A percentile compares a stretch with the other conserved stretches of the same genome.
Conservation (phyloP, 2,329 filamentous ascomycete species). For the Cladosporium sp. region DNA sequence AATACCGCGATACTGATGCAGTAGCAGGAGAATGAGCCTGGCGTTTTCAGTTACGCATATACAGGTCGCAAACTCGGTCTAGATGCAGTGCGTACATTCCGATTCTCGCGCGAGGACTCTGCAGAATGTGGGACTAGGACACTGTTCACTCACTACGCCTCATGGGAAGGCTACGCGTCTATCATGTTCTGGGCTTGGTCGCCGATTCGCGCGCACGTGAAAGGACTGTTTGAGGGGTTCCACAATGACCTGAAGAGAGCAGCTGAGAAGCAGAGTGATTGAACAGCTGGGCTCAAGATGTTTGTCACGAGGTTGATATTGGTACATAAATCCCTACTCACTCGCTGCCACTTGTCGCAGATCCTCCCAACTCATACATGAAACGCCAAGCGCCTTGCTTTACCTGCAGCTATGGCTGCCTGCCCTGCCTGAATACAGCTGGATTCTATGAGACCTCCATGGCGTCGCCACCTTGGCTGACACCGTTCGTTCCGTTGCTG, state of each 20-base stretch:
- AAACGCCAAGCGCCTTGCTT: conserved; percentile 8
- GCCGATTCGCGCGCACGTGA: background rate
- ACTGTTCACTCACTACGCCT: background rate
- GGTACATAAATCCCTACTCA: conserved; percentile 1
- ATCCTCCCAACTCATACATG: background rate
- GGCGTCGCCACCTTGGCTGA: conserved; percentile 45
- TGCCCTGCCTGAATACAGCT: background rate
- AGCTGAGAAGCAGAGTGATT: background rate
- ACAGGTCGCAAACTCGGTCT: background rate
- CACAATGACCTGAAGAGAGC: background rate
- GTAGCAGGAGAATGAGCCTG: background rate
- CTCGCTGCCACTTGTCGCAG: background rate
- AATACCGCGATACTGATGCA: background rate
- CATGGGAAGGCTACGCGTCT: background rate
- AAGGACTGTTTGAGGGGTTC: background rate
- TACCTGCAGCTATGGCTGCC: background rate
- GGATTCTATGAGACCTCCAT: conserved; percentile 61
- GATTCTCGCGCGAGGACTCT: background rate
- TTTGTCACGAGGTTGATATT: background rate
- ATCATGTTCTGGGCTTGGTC: background rate
- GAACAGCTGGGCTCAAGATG: background rate
- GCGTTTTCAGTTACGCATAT: background rate
- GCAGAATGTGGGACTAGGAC: background rate
- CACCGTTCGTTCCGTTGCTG: conserved; percentile 45
- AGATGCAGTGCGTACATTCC: background rate